phyloP scores from a whole-genome alignment of 2,329 filamentous ascomycete species.

The Penicillium digitatum region DNA sequence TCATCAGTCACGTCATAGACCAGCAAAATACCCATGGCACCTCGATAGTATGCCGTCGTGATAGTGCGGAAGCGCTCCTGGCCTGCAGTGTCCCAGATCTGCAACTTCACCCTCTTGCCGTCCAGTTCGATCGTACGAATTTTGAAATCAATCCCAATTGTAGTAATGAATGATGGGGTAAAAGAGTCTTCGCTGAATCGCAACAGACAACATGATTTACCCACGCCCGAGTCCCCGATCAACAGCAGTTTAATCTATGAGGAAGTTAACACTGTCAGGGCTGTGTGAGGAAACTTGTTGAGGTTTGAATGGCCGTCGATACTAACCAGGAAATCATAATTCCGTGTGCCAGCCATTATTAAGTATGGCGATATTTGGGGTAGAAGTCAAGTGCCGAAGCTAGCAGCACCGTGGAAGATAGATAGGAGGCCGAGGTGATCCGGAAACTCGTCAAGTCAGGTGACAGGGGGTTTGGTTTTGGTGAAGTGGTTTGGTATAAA shows the following conservation, averaged over 20 bases:
- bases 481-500: neutral
- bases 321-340: slow-evolving; percentile 97
- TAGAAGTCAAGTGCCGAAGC: slow-evolving; percentile 4
- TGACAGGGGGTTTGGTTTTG: neutral
- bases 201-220: slow-evolving; percentile 94
- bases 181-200: slow-evolving; percentile 97
- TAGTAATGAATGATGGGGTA: slow-evolving; percentile 96
- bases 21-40: slow-evolving; percentile 95
- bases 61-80: slow-evolving; percentile 99
- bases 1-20: slow-evolving; percentile 99
- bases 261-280: neutral
- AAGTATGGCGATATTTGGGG: slow-evolving; percentile 6
- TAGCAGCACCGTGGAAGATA: neutral
- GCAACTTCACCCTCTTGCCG: slow-evolving; percentile 96
- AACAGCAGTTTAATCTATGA: slow-evolving; percentile 88
- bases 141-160: slow-evolving; percentile 99
- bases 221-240: slow-evolving; percentile 93
- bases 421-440: neutral
- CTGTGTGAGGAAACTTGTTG: neutral
- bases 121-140: slow-evolving; percentile 98
- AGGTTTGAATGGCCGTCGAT: neutral
- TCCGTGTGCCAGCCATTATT: slow-evolving; percentile 89
- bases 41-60: slow-evolving; percentile 96
- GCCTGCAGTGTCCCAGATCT: slow-evolving; percentile 99
- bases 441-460: neutral